Conservation (phyloP, 2,329 filamentous ascomycete genomes). For the Leptoxyphium fumago region DNA sequence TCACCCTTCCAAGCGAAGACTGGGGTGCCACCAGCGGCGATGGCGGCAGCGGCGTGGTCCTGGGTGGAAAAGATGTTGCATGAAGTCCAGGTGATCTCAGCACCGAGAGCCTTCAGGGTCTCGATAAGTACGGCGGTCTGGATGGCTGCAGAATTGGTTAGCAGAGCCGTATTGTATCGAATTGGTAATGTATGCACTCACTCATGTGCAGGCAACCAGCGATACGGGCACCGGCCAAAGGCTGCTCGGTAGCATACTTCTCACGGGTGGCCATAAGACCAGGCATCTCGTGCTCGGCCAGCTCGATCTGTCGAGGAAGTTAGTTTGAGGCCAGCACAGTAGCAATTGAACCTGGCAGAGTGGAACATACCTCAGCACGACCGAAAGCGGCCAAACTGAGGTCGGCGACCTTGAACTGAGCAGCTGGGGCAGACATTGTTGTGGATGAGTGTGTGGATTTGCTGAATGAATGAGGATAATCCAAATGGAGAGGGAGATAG, state of each 20-base stretch:
- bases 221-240: conserved; percentile 85
- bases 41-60: conserved; percentile 94
- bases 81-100: conserved; percentile 95
- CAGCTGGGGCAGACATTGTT: conserved; percentile 60
- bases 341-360: conserved; percentile 21
- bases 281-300: conserved; percentile 65
- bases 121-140: conserved; percentile 99
- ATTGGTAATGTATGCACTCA: conserved; percentile 24
- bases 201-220: conserved; percentile 98
- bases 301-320: not conserved
- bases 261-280: conserved; percentile 88
- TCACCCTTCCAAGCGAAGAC: conserved; percentile 80
- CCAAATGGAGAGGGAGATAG: conserved; percentile 6
- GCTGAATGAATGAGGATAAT: conserved; percentile 5
- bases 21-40: conserved; percentile 82
- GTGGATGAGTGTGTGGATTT: conserved; percentile 10
- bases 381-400: conserved; percentile 93
- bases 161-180: conserved; percentile 1
- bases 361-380: conserved; percentile 96
- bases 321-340: too few species aligned
- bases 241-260: conserved; percentile 89
- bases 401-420: conserved; percentile 80
- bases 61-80: conserved; percentile 99
- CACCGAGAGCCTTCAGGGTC: conserved; percentile 85
- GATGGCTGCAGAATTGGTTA: conserved; percentile 46